phyloP scores from a whole-genome alignment of 108 stramenopile genomes.

The Discostella stelligeroides region DNA sequence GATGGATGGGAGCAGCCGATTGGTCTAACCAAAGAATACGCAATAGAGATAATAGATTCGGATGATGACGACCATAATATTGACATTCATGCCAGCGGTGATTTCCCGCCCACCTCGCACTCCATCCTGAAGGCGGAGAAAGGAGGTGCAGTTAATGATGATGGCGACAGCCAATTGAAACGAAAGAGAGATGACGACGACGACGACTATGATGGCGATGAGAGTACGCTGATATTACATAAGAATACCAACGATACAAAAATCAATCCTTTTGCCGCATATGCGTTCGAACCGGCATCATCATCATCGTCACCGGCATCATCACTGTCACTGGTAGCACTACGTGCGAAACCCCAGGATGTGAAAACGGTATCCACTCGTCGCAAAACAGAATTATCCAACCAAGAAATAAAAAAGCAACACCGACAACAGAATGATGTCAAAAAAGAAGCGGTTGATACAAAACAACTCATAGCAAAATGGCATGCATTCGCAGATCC shows the following conservation, averaged over 20 bases:
- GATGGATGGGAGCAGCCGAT: not conserved
- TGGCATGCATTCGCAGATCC: slow-evolving; percentile 68
- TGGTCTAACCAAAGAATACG: slow-evolving; percentile 2
- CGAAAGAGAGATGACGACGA: not conserved
- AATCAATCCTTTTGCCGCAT: no score
- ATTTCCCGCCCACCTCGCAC: not conserved
- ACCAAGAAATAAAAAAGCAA: no score
- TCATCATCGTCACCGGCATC: no score
- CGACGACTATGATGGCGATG: no score
- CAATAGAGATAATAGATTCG: not conserved
- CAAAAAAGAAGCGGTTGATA: not conserved
- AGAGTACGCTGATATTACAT: no score
- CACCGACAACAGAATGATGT: no score
- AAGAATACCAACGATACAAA: no score
- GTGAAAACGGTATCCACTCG: no score
- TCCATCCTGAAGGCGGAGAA: not conserved
- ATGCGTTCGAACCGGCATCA: no score
- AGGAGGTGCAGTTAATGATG: not conserved
- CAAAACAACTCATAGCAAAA: slow-evolving; percentile 22
- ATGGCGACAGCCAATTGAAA: not conserved
- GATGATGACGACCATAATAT: not conserved
- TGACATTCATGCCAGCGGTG: not conserved
- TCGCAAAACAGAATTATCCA: no score
- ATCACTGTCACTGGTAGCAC: no score
- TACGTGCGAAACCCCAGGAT: no score